These are phyloP conservation scores for Effrenium voratum DNA, from an alignment of 73 alveolate genomes.

Conservation along the genomic window DNA sequence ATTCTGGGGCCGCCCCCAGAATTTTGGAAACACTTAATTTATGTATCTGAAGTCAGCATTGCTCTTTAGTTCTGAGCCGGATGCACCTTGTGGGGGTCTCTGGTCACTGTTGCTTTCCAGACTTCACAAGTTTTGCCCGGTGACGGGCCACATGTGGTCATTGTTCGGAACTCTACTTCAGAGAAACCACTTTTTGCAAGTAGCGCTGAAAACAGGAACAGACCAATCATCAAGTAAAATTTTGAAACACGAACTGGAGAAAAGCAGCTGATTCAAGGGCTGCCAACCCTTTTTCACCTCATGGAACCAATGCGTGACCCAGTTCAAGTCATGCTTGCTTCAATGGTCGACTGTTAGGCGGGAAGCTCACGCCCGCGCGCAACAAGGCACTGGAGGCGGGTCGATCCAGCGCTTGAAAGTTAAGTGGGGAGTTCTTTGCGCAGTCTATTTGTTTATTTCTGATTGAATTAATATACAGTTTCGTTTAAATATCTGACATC, in stretches of 20 bases:
- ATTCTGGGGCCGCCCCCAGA: too few species aligned
- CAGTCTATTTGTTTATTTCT: not conserved
- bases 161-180: too few species aligned
- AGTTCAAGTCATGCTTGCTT: not conserved
- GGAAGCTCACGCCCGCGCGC: conserved; percentile 44
- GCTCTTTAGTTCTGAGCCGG: too few species aligned
- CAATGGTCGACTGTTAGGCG: conserved; percentile 4
- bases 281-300: not conserved
- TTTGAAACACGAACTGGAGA: not conserved
- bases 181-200: too few species aligned
- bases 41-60: too few species aligned
- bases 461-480: not conserved
- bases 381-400: conserved; percentile 65
- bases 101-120: too few species aligned
- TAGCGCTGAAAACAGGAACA: too few species aligned
- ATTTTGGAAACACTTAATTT: too few species aligned
- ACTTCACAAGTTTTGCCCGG: too few species aligned
- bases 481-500: not conserved
- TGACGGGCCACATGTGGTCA: too few species aligned
- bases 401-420: not conserved
- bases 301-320: not conserved
- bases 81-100: too few species aligned
- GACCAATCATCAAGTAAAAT: too few species aligned
- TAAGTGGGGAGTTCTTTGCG: not conserved
- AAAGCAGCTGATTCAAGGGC: not conserved